Base-by-base conservation (phyloP, 306 rosid species). In the Trichosanthes truncata region DNA sequence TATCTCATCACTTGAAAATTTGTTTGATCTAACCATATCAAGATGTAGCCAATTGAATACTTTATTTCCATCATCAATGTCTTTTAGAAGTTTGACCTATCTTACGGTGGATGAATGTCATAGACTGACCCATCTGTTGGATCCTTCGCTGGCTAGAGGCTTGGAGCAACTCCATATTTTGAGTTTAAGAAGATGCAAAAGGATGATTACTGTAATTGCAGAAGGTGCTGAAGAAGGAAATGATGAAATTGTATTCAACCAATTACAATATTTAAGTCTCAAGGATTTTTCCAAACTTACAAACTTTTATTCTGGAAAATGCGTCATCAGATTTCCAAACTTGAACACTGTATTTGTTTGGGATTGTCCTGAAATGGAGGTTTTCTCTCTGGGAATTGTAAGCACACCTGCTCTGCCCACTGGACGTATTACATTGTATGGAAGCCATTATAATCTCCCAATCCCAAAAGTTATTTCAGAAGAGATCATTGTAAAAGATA, bases 1-100 rank as follows among this genome's bases (percentile, higher is more conserved):
- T n/a, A 2, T 0, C 0, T 9, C 48, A 67, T 0, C 20, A 8
- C 33, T 68, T 4, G 33, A 3, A 21, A 1, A n/a, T 18, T 9
- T 68, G 49, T 0, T 0, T 1, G 0, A 0, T 8, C 6, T 67
- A 36, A 0, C 0, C 13, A 35, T 67, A 36, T 31, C 17, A 35
- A 0, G 18, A 67, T 67, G 74, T 38, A 46, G 74, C 0, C 1
- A 0, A 38, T 35, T 40, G 41, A 38, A 21, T 18, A 68, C 4
- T 8, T 38, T 69, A 41, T 14, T 40, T 12, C 13, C 76, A 9
- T 7, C 18, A 5, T n/a, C 9, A 4, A 9, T 38, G 53, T 43
- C 35, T 41, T 69, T 69, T 20, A 9, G 7, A 69, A 69, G 41
- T 29, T 69, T 69, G 76, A 0, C 0, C 0, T 0, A 0, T 3